Evolutionary conservation across 495 filamentous ascomycete species (phyloP).

Genomic region (Lophiotrema nucula): DNA sequence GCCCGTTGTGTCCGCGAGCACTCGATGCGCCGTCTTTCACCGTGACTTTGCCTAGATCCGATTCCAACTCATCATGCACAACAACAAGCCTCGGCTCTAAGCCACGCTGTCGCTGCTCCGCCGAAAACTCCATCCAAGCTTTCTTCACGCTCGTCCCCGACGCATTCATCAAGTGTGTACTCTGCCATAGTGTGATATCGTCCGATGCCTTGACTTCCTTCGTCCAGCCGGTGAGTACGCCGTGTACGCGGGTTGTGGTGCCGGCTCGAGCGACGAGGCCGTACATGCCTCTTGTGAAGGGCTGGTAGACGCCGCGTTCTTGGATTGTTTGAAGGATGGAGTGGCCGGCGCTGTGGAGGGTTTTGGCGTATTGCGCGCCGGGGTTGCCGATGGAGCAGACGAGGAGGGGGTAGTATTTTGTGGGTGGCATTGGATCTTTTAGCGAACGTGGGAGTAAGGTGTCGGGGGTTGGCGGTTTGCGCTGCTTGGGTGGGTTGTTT

Average conservation of each 20-base stretch:
- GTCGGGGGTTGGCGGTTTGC: background rate
- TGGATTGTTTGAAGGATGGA: conserved; percentile 51
- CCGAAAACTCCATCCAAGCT: conserved; percentile 31
- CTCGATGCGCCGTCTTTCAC: conserved; percentile 57
- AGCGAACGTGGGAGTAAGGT: background rate
- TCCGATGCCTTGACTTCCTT: conserved; percentile 23
- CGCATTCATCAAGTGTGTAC: conserved; percentile 73
- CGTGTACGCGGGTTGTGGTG: background rate
- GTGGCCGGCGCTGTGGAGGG: conserved; percentile 82
- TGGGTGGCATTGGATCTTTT: conserved; percentile 12
- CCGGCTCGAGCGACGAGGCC: conserved; percentile 10
- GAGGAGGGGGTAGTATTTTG: conserved; percentile 49
- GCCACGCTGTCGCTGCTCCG: conserved; percentile 16
- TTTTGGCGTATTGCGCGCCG: conserved; percentile 57
- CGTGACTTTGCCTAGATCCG: conserved; percentile 62
- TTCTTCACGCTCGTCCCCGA: conserved; percentile 35
- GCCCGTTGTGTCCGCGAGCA: conserved; percentile 72
- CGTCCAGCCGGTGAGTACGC: background rate
- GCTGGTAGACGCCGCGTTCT: conserved; percentile 38
- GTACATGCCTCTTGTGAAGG: conserved; percentile 47
- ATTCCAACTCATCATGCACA: conserved; percentile 82
- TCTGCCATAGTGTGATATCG: conserved; percentile 65
- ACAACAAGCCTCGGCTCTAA: conserved; percentile 59
- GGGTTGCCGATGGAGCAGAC: conserved; percentile 76
- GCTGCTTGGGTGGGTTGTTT: background rate